These are phyloP conservation scores for Mytilinidion resinicola DNA, from an alignment of 495 filamentous ascomycete genomes.

Conservation along the genomic window DNA sequence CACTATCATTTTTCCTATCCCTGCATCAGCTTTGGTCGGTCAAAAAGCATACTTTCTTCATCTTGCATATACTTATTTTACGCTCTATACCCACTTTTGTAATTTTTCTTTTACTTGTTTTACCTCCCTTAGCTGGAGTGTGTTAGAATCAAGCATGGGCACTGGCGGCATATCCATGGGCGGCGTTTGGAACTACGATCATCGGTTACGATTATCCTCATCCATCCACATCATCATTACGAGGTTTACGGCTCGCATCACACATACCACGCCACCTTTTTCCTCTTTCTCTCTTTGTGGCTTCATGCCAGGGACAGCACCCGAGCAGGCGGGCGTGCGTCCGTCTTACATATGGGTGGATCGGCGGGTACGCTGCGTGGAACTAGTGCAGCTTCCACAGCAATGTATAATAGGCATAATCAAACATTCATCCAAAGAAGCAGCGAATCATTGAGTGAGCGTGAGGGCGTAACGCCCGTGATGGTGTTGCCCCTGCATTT, in stretches of 20 bases:
- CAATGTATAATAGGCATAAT: background rate
- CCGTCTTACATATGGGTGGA: background rate
- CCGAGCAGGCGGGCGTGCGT: too few relatives aligned
- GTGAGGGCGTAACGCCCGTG: too few relatives aligned
- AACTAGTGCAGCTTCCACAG: conserved; percentile 13
- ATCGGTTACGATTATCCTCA: background rate
- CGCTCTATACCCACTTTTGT: conserved; percentile 31
- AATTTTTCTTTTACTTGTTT: conserved; percentile 23
- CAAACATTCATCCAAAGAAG: too few relatives aligned
- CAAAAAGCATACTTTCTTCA: conserved; percentile 13
- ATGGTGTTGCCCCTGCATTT: too few relatives aligned
- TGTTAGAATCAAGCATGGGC: too few relatives aligned
- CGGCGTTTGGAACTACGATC: background rate
- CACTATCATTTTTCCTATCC: background rate
- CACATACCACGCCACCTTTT: background rate
- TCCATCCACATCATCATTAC: background rate
- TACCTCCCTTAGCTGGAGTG: background rate
- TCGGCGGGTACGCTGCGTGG: background rate
- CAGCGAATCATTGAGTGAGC: too few relatives aligned
- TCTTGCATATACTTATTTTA: conserved; percentile 22
- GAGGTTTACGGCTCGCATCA: conserved; percentile 1
- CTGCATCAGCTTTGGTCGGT: background rate
- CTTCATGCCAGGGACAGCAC: too few relatives aligned
- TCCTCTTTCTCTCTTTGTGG: background rate
- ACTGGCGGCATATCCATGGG: background rate